phyloP scores from a whole-genome alignment of 495 filamentous ascomycete species.

The Tuber magnatum region DNA sequence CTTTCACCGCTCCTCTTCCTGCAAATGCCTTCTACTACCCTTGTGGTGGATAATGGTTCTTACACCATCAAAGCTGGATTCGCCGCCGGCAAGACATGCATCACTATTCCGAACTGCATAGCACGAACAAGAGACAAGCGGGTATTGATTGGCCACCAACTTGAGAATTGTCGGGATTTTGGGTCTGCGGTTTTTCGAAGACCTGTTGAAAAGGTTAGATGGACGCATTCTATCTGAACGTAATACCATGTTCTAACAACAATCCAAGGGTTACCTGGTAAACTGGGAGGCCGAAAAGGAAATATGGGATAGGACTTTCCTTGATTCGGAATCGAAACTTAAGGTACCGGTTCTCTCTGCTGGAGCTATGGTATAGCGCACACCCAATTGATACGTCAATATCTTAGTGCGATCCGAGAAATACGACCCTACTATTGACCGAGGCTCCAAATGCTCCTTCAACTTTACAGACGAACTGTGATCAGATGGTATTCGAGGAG shows the following conservation, averaged over 20 bases:
- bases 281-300: constrained; percentile 97
- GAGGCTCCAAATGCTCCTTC: constrained; percentile 86
- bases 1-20: background rate
- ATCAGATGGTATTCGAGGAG: constrained; percentile 96
- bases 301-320: constrained; percentile 89
- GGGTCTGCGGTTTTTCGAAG: constrained; percentile 80
- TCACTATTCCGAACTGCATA: constrained; percentile 77
- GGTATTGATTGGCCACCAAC: constrained; percentile 69
- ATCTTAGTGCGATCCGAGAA: constrained; percentile 60
- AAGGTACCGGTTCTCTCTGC: constrained; percentile 9
- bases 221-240: background rate
- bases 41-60: constrained; percentile 90
- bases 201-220: constrained; percentile 68
- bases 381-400: background rate
- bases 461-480: constrained; percentile 74
- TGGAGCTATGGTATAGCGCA: constrained; percentile 14
- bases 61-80: constrained; percentile 92
- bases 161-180: constrained; percentile 78
- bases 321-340: constrained; percentile 63
- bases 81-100: constrained; percentile 51
- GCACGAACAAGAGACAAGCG: constrained; percentile 72
- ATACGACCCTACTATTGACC: constrained; percentile 73
- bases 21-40: constrained; percentile 55
- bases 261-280: constrained; percentile 63
- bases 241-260: constrained; percentile 3